phyloP scores from a whole-genome alignment of 148 eudicot genomes.

The Fagopyrum esculentum region DNA sequence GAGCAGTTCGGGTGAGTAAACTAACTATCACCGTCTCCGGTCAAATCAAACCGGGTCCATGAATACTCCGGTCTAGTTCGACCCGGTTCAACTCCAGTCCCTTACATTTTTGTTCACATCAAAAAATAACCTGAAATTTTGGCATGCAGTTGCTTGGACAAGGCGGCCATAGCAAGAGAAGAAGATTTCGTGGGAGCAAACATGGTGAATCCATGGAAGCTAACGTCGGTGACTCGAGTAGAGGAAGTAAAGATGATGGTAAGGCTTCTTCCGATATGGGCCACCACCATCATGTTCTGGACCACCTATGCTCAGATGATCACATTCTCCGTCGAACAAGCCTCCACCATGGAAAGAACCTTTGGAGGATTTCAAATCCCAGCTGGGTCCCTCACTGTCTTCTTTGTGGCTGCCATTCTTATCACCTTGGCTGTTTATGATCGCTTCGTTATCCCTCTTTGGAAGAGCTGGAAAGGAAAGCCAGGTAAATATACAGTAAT shows the following conservation, averaged over 20 bases:
- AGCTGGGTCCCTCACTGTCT: slow-evolving; percentile 65
- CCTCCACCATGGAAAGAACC: slow-evolving; percentile 60
- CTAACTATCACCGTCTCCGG: not conserved
- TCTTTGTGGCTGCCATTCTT: slow-evolving; percentile 69
- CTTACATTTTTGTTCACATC: not conserved
- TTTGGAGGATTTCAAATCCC: slow-evolving; percentile 62
- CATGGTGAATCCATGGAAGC: slow-evolving; percentile 61
- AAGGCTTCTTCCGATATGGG: slow-evolving; percentile 69
- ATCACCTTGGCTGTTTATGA: slow-evolving; percentile 53
- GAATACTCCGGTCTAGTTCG: not conserved
- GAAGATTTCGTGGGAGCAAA: slow-evolving; percentile 37
- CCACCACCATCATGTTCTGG: slow-evolving; percentile 82
- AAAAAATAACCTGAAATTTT: not conserved
- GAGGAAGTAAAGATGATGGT: slow-evolving; percentile 89
- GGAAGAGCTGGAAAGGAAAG: slow-evolving; percentile 51
- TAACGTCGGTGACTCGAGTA: slow-evolving; percentile 61
- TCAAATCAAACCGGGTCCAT: not conserved
- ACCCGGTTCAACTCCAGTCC: not conserved
- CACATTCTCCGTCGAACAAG: slow-evolving; percentile 78
- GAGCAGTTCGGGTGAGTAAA: slow-evolving; percentile 57
- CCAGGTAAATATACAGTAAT: slow-evolving; percentile 35
- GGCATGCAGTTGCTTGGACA: slow-evolving; percentile 62
- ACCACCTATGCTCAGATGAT: slow-evolving; percentile 82
- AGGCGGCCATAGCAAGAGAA: slow-evolving; percentile 75
- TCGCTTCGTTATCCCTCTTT: slow-evolving; percentile 50